A percentile compares a stretch with the other conserved stretches of the same genome.
These are phyloP conservation scores for Apiotrichum laibachii DNA, from an alignment of 1,284 basidiomycete species.

Conservation along the genomic window DNA sequence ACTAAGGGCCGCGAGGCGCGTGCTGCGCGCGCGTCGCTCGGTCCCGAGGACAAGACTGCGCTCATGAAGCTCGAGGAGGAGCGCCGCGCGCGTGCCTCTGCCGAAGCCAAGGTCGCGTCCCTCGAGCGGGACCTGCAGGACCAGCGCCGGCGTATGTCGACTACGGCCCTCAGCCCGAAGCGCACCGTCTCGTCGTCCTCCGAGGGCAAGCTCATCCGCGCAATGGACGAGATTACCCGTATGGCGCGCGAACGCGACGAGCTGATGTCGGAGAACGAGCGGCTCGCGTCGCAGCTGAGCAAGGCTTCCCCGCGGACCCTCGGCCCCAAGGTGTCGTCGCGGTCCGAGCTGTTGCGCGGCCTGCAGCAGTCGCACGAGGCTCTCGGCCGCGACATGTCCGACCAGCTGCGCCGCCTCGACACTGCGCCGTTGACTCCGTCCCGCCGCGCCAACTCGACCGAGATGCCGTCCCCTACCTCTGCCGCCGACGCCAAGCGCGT, in stretches of 20 bases:
- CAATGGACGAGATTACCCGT: slow-evolving; percentile 33
- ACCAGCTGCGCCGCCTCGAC: slow-evolving; percentile 39
- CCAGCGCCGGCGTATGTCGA: slow-evolving; percentile 34
- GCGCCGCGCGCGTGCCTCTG: slow-evolving; percentile 29
- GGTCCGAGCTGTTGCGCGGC: slow-evolving; percentile 43
- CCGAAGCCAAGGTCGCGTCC: slow-evolving; percentile 34
- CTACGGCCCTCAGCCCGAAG: slow-evolving; percentile 22
- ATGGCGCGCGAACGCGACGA: slow-evolving; percentile 31
- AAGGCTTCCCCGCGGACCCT: neutral
- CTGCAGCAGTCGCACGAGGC: slow-evolving; percentile 46
- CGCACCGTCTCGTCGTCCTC: slow-evolving; percentile 13
- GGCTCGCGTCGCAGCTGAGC: slow-evolving; percentile 26
- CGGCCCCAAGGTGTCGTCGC: slow-evolving; percentile 6
- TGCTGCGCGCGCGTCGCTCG: slow-evolving; percentile 35
- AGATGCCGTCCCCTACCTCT: slow-evolving; percentile 3
- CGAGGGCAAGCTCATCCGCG: slow-evolving; percentile 28
- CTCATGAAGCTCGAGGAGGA: slow-evolving; percentile 37
- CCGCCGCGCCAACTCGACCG: slow-evolving; percentile 20
- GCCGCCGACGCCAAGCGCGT: neutral
- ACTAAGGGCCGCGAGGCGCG: slow-evolving; percentile 50
- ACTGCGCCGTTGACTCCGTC: slow-evolving; percentile 26
- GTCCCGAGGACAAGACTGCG: slow-evolving; percentile 37
- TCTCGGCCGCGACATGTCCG: slow-evolving; percentile 46
- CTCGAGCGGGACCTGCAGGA: slow-evolving; percentile 46
- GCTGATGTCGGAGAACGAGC: slow-evolving; percentile 28